Evolutionary conservation across 2,329 filamentous ascomycete genomes (phyloP), one percentile per base, ranked within the genome.

Genomic region (Aspergillus puulaauensis): DNA sequence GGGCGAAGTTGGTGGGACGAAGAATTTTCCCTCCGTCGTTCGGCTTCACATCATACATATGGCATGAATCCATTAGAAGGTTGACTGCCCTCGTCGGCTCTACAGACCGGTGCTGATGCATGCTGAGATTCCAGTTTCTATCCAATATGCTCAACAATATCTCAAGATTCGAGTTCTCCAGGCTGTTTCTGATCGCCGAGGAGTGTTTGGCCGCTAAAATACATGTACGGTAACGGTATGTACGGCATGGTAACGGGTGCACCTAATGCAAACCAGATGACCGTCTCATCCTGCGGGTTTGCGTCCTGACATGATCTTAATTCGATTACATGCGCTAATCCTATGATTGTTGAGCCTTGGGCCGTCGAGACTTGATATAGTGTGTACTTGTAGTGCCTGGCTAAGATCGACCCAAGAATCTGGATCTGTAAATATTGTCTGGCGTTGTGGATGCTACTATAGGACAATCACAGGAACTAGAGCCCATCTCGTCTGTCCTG

Each of bases 301-400:
- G 56, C 59, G 52, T 55, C 57, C 58, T 62, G 63, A 61, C 58
- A 64, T 61, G 58, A 62, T 64, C 62, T 64, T 64, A 61, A 56
- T 61, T 62, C 47, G 45, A 59, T 59, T 56, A 56, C 58, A 61
- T 58, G 62, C 58, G 55, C 52, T 46, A 55, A 37, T 24, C 9
- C 45, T 15, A 27, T 35, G 9, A 33, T 21, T 21, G 19, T 27
- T 44, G 23, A 24, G 19, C 5, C 14, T 53, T 47, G 51, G 51
- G 45, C 27, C 33, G n/a, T 21, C 27, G 33, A 11, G 14, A 27
- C n/a, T 15, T 24, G 47, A 48, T 44, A 24, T 48, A 39, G 44
- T 37, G 17, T 31, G 17, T 39, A 33, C 46, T 58, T 31, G 17
- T 39, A 33, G 51, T 58, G 39, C 51, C 46, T 58, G 46, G 51